phyloP scores from a whole-genome alignment of 371 early-diverging fungal genomes.

The Syncephalastrum racemosum region DNA sequence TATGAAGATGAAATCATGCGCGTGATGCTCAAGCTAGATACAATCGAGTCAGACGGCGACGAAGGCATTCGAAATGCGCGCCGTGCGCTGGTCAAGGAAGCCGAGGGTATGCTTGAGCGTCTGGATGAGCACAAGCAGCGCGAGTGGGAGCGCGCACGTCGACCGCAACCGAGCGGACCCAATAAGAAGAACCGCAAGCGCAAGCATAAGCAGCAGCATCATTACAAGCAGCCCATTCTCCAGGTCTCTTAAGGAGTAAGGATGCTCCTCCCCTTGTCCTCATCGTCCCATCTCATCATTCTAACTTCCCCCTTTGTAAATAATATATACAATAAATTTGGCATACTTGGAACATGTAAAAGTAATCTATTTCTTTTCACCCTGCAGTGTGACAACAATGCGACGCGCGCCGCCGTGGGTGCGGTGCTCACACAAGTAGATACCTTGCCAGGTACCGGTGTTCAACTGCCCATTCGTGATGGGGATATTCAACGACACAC shows the following conservation, averaged over 20 bases:
- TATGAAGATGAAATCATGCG: constrained; percentile 26
- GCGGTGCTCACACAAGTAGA: constrained; percentile 79
- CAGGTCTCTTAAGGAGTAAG: no score
- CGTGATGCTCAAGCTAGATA: constrained; percentile 36
- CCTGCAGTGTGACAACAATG: constrained; percentile 76
- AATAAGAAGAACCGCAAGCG: no score
- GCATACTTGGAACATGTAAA: background rate
- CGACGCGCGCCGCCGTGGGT: constrained; percentile 60
- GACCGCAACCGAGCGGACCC: no score
- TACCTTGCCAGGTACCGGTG: constrained; percentile 93
- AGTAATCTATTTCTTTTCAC: constrained; percentile 38
- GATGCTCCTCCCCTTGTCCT: no score
- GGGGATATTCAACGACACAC: constrained; percentile 86
- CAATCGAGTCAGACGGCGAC: constrained; percentile 39
- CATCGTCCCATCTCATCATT: no score
- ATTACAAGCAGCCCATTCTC: no score
- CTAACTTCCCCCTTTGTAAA: background rate
- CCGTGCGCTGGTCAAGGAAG: constrained; percentile 30
- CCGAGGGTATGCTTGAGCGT: constrained; percentile 28
- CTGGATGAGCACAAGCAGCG: constrained; percentile 44
- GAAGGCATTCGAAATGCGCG: constrained; percentile 34
- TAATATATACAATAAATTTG: background rate
- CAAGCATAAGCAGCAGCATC: no score
- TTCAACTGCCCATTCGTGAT: constrained; percentile 77
- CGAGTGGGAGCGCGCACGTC: constrained; percentile 37